These are phyloP conservation scores for Ustilago esculenta DNA, from an alignment of 1,284 basidiomycete species.

Conservation along the genomic window DNA sequence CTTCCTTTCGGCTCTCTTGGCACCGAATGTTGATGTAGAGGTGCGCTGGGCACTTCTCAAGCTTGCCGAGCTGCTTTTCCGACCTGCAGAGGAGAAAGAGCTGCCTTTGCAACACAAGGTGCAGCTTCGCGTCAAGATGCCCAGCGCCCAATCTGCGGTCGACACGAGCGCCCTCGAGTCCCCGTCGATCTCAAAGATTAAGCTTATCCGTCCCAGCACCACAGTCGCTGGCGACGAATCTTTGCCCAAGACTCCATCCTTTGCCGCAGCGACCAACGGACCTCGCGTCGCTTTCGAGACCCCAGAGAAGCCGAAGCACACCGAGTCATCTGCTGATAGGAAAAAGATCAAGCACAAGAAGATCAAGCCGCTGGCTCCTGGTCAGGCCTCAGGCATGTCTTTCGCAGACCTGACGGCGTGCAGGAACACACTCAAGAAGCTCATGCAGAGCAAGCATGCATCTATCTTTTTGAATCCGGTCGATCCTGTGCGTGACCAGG, in stretches of 20 bases:
- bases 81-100: conserved; percentile 70
- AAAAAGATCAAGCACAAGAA: conserved; percentile 63
- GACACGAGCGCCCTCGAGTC: conserved; percentile 23
- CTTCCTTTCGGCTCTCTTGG: conserved; percentile 58
- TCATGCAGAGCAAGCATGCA: conserved; percentile 74
- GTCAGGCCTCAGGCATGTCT: conserved; percentile 82
- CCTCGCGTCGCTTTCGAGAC: conserved; percentile 52
- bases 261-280: conserved; percentile 11
- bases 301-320: conserved; percentile 36
- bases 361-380: conserved; percentile 63
- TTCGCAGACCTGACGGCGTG: conserved; percentile 82
- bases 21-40: conserved; percentile 77
- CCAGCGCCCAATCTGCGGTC: conserved; percentile 32
- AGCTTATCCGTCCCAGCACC: conserved; percentile 33
- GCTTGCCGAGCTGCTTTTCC: conserved; percentile 87
- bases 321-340: conserved; percentile 65
- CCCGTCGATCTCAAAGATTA: conserved; percentile 47
- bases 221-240: conserved; percentile 16
- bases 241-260: conserved; percentile 8
- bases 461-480: conserved; percentile 84
- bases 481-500: conserved; percentile 69
- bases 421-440: conserved; percentile 82
- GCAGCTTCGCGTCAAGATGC: conserved; percentile 73
- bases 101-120: conserved; percentile 58
- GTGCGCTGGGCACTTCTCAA: conserved; percentile 91